A percentile compares a stretch with the other conserved stretches of the same genome.
Evolutionary conservation across 75 land plant species (phyloP).

Genomic region (Sequoiadendron giganteum): DNA sequence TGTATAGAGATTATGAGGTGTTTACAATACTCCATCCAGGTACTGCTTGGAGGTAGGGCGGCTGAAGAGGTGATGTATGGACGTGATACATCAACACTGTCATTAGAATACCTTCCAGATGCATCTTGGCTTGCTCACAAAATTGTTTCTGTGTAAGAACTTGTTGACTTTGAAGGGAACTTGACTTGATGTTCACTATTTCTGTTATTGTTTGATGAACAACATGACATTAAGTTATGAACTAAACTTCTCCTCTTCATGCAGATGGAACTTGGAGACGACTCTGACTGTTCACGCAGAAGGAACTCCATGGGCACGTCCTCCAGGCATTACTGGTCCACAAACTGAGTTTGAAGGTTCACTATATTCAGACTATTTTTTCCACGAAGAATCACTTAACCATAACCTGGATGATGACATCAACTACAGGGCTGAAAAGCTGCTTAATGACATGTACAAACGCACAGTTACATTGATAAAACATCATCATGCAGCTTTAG

Average conservation of each 20-base stretch:
- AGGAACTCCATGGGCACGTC: conserved; percentile 62
- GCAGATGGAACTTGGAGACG: conserved; percentile 89
- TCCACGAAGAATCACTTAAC: conserved; percentile 61
- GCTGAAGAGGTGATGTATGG: conserved; percentile 96
- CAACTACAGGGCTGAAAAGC: conserved; percentile 47
- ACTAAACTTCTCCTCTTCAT: neutral
- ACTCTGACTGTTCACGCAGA: conserved; percentile 86
- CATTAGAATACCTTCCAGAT: conserved; percentile 69
- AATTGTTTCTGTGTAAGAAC: conserved; percentile 72
- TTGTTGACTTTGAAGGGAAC: neutral
- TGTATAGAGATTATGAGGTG: neutral
- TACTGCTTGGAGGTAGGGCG: conserved; percentile 82
- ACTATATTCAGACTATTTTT: conserved; percentile 71
- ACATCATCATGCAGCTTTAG: conserved; percentile 80
- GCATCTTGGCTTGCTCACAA: conserved; percentile 96
- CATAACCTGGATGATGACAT: conserved; percentile 66
- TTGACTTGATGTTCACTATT: neutral
- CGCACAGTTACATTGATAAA: conserved; percentile 55
- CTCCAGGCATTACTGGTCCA: conserved; percentile 60
- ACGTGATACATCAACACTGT: conserved; percentile 73
- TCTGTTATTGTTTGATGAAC: neutral
- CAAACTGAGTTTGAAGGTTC: conserved; percentile 83
- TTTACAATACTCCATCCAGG: conserved; percentile 35
- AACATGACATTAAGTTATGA: neutral
- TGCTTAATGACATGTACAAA: conserved; percentile 54